Base-by-base conservation (phyloP, 345 rosid species). In the Psidium friedrichsthalianum region DNA sequence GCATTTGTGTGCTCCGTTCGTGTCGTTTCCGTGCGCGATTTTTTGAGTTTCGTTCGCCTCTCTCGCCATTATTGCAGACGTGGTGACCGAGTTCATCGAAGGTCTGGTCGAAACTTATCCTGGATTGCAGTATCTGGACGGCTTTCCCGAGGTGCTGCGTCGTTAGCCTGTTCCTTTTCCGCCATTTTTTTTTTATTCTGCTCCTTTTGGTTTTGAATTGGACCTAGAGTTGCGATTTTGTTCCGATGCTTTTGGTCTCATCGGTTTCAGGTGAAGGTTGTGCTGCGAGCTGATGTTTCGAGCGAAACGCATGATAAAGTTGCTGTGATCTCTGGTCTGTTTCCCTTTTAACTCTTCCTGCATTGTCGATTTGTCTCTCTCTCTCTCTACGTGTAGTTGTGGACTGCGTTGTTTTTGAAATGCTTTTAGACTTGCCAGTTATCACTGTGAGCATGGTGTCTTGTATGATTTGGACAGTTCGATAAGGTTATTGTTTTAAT, bases 51-150 rank as follows among this genome's bases (percentile, higher is more conserved):
- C 42, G 24, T 61, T 20, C 47, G 58, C 29, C 84, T 58, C 78
- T 25, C 32, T 58, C 54, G 59, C n/a, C 87, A 86, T 36, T 86
- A 86, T 36, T 86, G 93, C 92, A 97, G 99, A 90, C 92, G 98
- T 94, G 85, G 99, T 97, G 82, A 97, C 98, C 53, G 99, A 97
- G 90, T 95, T 90, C 90, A 94, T 97, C 61, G 99, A 97, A 87
- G 99, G 99, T 51, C 96, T 97, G 82, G 95, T 93, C 1, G 99
- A 97, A 88, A 95, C 98, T 78, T 97, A 93, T 89, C 95, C 96
- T 25, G 96, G 94, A 84, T 91, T 97, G 82, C 98, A 95, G 90
- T 92, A 93, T 86, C 90, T 97, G 88, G 99, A 95, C 86, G 99
- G 99, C 25, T 95, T 97, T 83, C 99, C 99, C 24, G 95, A 95